A percentile compares a stretch with the other conserved stretches of the same genome.
Evolutionary conservation across 23 red algal genomes (phyloP).

Genomic region (Gracilaria vermiculophylla): DNA sequence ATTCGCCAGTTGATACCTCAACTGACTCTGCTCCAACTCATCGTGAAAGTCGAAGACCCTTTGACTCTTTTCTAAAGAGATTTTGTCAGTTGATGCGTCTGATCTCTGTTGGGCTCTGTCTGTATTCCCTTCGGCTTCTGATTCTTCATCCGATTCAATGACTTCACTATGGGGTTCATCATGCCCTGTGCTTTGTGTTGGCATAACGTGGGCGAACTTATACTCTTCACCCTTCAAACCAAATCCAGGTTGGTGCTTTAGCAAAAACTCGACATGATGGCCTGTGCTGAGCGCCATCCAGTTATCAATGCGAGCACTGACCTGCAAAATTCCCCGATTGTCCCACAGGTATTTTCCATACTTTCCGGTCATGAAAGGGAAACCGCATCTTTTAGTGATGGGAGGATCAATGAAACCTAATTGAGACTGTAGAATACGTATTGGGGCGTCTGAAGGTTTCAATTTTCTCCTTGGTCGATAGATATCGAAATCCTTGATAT

Average conservation of each 20-base stretch:
- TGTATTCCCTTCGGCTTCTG: background rate
- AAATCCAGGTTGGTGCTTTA: background rate
- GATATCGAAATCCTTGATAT: background rate
- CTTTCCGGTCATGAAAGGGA: conserved; percentile 14
- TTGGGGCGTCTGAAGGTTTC: conserved; percentile 24
- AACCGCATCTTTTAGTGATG: background rate
- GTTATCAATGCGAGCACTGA: conserved; percentile 64
- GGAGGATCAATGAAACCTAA: conserved; percentile 26
- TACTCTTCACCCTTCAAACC: background rate
- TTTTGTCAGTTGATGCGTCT: background rate
- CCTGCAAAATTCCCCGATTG: conserved; percentile 49
- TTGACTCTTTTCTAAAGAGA: conserved; percentile 7
- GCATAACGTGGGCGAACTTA: background rate
- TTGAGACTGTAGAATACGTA: conserved; percentile 41
- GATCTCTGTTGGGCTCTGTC: background rate
- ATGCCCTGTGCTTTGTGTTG: background rate
- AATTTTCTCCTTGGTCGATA: background rate
- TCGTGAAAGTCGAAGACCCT: conserved; percentile 20
- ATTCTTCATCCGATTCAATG: background rate
- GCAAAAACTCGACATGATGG: conserved; percentile 24
- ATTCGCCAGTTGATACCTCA: conserved; percentile 50
- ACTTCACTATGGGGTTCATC: background rate
- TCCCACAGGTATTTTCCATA: conserved; percentile 56
- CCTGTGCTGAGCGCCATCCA: conserved; percentile 34
- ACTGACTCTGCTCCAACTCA: conserved; percentile 2